Percentiles rank a stretch among this genome's conserved stretches.
Evolutionary conservation across 345 rosid species (phyloP).

Genomic region (Populus ilicifolia): DNA sequence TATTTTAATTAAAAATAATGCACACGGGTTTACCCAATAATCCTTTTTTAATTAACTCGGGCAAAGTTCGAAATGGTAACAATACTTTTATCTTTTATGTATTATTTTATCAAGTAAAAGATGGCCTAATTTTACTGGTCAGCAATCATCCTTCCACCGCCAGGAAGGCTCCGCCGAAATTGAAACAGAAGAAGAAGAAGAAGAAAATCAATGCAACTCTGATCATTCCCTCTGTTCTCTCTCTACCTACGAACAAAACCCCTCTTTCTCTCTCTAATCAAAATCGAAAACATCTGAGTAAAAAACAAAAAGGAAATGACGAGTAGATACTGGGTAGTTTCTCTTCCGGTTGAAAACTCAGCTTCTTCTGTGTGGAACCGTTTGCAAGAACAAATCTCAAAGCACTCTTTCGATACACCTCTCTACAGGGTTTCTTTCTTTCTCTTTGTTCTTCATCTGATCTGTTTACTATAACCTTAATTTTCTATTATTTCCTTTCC

Average conservation of each 20-base stretch:
- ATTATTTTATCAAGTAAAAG: not conserved
- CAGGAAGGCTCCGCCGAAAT: not conserved
- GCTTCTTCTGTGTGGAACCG: slow-evolving; percentile 69
- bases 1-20: too few relatives aligned
- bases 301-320: slow-evolving; percentile 45
- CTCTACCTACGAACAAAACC: not conserved
- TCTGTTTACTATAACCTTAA: slow-evolving; percentile 9
- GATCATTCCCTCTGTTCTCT: not conserved
- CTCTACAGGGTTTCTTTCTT: slow-evolving; percentile 62
- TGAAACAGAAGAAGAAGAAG: not conserved
- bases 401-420: slow-evolving; percentile 93
- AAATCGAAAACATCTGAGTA: not conserved
- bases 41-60: too few relatives aligned
- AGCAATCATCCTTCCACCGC: not conserved
- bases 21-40: too few relatives aligned
- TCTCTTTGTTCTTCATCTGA: not conserved
- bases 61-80: too few relatives aligned
- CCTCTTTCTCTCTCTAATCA: not conserved
- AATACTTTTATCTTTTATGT: too few relatives aligned
- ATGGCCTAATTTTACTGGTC: not conserved
- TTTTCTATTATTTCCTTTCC: not conserved
- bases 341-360: slow-evolving; percentile 85
- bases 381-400: slow-evolving; percentile 86
- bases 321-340: slow-evolving; percentile 82
- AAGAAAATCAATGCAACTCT: not conserved